Evolutionary conservation across 345 rosid species (phyloP).

Genomic region (Zanthoxylum bungeanum): DNA sequence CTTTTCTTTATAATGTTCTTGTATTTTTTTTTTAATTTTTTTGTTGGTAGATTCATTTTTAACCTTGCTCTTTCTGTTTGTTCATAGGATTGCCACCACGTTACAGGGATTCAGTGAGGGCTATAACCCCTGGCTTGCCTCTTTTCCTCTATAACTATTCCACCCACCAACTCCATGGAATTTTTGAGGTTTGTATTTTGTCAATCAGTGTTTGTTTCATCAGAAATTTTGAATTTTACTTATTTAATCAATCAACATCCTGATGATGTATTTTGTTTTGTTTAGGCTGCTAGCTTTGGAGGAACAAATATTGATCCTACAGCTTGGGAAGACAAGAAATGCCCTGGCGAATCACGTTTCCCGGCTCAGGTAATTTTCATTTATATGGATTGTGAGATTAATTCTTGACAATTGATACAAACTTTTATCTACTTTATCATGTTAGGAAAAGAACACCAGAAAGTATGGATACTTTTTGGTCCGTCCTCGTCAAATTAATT

Average conservation of each 20-base stretch:
- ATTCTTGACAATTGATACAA: background rate
- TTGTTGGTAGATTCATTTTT: background rate
- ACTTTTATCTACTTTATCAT: no score
- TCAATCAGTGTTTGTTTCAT: background rate
- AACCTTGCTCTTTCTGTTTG: background rate
- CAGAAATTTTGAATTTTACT: background rate
- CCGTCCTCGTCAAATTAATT: no score
- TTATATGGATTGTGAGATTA: background rate
- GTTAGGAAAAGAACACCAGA: no score
- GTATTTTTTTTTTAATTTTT: no score
- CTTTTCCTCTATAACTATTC: conserved; percentile 98
- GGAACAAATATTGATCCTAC: conserved; percentile 90
- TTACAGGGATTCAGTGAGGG: conserved; percentile 90
- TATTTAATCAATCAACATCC: background rate
- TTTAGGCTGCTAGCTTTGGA: conserved; percentile 93
- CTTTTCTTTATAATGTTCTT: background rate
- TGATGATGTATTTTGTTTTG: background rate
- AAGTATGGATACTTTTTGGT: no score
- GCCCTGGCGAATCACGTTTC: conserved; percentile 87
- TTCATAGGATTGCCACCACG: conserved; percentile 81
- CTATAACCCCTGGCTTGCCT: conserved; percentile 97
- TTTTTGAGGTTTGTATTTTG: conserved; percentile 66
- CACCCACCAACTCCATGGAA: conserved; percentile 96
- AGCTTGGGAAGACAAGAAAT: conserved; percentile 97
- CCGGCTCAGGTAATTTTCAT: conserved; percentile 73